Base-by-base conservation (phyloP, 805 yeast species). In the Citeromyces nyonsensis region DNA sequence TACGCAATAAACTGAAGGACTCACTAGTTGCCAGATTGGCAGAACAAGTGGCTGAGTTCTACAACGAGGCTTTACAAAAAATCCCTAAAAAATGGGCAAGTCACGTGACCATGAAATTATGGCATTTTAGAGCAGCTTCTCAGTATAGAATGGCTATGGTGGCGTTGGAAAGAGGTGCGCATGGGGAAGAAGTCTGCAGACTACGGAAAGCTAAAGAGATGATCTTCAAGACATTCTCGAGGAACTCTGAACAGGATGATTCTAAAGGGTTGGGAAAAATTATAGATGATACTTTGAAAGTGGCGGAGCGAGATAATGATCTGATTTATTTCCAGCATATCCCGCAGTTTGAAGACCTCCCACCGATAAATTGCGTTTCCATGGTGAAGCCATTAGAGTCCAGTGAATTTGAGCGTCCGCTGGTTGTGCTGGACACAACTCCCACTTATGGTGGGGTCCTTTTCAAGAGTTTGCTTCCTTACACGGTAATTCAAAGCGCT, bases 221-320 rank as follows among this genome's bases (percentile, higher is more conserved):
- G 22, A 44, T 57, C 2, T 53, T 70, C 26, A 36, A 36, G 1
- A 45, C 43, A n/a, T 69, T 69, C 2, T 35, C 51, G 0, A 56
- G 55, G 31, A 48, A 53, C 32, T 33, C 54, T 3, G 73, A 72
- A 1, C 39, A 63, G 5, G 66, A 63, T 5, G 84, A 77, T 44
- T 49, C 73, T 7, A 42, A 52, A 11, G 73, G 74, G 0, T 59
- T 86, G 12, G 40, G 48, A 2, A 47, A 49, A 3, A 59, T 62
- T 2, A 57, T 80, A 1, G 45, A 52, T 7, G 61, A 58, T 1
- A 58, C 63, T 1, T 44, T 76, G 7, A 52, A 58, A 11, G 57
- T 66, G 3, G 70, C 86, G 0, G 84, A 79, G 40, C 65, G 73
- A 40, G 95, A 85, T 40, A 85, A 85, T 47, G 86, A 84, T 44